A percentile compares a stretch with the other conserved stretches of the same genome.
Evolutionary conservation across 768 basidiomycete species (phyloP).

Genomic region (Cystobasidium onofrii): DNA sequence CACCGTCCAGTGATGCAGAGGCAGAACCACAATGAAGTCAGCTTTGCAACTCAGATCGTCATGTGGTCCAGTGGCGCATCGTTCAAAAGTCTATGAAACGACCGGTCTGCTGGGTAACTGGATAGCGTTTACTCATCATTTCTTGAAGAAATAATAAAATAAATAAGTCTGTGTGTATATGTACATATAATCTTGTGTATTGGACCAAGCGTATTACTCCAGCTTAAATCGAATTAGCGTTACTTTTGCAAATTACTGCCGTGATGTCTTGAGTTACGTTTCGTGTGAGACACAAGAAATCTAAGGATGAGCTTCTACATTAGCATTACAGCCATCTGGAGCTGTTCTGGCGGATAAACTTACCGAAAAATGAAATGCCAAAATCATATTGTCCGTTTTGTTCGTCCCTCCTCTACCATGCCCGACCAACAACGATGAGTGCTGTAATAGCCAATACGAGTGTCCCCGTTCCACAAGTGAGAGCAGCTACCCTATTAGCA

Average conservation of each 20-base stretch:
- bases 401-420: constrained; percentile 5
- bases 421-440: constrained; percentile 13
- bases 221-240: neutral
- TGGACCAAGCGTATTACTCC: neutral
- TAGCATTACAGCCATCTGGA: no score
- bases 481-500: constrained; percentile 19
- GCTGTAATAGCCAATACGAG: constrained; percentile 21
- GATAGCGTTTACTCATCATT: neutral
- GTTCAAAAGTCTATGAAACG: no score
- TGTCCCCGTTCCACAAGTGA: constrained; percentile 5
- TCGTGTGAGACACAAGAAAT: no score
- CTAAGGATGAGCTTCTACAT: no score
- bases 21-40: no score
- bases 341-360: no score
- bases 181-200: neutral
- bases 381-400: neutral
- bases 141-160: neutral
- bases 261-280: no score
- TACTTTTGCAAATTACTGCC: neutral
- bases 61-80: no score
- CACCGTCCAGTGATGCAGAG: no score
- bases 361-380: no score
- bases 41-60: no score
- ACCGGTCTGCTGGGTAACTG: no score
- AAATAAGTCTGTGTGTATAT: neutral